phyloP scores from a whole-genome alignment of 108 stramenopile species.

The Licmophora abbreviata region DNA sequence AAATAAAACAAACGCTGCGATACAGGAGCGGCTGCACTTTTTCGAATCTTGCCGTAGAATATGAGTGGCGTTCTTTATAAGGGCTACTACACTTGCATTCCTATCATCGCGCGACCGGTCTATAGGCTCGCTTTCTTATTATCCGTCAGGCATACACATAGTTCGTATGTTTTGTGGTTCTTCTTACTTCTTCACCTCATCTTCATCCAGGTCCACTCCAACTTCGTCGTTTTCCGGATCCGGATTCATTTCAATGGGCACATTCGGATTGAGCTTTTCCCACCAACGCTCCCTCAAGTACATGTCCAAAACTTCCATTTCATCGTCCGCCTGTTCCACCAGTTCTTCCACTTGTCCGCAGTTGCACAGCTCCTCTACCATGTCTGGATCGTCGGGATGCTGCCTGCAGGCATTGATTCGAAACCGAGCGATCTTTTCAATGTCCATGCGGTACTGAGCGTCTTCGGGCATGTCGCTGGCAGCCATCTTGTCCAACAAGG shows the following conservation, averaged over 20 bases:
- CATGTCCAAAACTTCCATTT: constrained; percentile 86
- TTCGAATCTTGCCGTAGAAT: no score
- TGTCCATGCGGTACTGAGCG: constrained; percentile 77
- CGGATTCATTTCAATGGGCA: constrained; percentile 31
- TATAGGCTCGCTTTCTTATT: no score
- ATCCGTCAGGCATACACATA: no score
- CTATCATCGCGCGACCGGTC: no score
- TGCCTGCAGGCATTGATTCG: constrained; percentile 63
- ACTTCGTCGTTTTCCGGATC: constrained; percentile 43
- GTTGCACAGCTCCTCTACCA: constrained; percentile 76
- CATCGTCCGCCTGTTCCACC: constrained; percentile 85
- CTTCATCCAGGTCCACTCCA: constrained; percentile 23
- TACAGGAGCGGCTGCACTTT: no score
- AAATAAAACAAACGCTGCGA: no score
- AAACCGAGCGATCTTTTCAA: constrained; percentile 69
- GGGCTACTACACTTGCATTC: no score
- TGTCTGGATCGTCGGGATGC: constrained; percentile 76
- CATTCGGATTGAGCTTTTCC: constrained; percentile 50
- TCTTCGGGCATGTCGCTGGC: constrained; percentile 80
- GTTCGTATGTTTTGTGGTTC: no score
- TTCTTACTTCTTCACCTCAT: no score
- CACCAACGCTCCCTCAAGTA: constrained; percentile 73
- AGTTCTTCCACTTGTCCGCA: constrained; percentile 91
- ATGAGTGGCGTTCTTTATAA: no score
- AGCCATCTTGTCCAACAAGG: constrained; percentile 74